These are phyloP conservation scores for Ceratocystis ficicola DNA, from an alignment of 2,329 filamentous ascomycete species.

Conservation along the genomic window DNA sequence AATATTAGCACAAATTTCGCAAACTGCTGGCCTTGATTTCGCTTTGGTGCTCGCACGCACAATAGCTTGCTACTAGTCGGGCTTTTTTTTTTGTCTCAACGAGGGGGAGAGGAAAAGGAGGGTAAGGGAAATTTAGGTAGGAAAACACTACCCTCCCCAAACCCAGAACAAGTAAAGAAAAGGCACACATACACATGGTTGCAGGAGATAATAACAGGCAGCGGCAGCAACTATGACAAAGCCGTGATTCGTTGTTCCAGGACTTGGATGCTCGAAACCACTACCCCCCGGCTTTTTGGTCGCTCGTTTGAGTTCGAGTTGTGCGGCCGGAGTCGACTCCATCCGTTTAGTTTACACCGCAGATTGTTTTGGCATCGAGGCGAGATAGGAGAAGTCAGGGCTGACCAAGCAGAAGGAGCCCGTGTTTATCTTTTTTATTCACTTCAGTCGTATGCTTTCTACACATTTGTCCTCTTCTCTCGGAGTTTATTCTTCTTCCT, in stretches of 20 bases:
- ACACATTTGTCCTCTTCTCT: neutral
- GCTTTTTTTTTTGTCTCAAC: constrained; percentile 6
- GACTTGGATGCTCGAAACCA: neutral
- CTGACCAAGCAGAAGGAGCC: neutral
- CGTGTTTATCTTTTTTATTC: neutral
- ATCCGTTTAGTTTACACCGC: constrained; percentile 7
- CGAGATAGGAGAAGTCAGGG: neutral
- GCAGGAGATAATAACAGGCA: too few species aligned
- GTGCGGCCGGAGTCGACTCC: neutral
- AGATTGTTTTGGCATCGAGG: constrained; percentile 9
- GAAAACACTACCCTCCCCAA: too few species aligned
- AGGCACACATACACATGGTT: too few species aligned
- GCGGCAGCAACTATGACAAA: too few species aligned
- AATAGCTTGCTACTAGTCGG: constrained; percentile 13
- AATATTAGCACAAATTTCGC: constrained; percentile 10
- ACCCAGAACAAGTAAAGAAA: too few species aligned
- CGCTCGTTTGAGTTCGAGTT: constrained; percentile 3
- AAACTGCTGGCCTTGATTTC: constrained; percentile 2
- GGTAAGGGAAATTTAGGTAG: neutral
- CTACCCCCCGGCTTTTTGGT: neutral
- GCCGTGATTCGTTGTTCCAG: too few species aligned
- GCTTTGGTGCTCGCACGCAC: constrained; percentile 7
- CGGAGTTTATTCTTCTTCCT: neutral
- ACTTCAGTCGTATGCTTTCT: neutral
- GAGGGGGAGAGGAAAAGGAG: neutral